Conservation (phyloP, 108 stramenopile genomes). For the Conticribra guillardii region DNA sequence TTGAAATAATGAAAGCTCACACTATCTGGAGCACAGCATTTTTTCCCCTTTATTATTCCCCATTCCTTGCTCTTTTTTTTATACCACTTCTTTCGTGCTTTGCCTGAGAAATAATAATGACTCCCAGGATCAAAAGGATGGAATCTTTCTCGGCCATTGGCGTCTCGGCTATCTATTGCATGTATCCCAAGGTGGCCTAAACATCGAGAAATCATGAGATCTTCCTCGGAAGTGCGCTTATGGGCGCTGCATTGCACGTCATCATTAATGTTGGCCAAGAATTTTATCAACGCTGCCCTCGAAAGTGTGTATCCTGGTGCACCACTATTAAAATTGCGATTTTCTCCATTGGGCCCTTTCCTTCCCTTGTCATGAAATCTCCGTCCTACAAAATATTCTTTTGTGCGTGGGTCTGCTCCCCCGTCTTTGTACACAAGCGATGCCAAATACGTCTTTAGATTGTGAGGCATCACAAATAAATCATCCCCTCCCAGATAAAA, state of each 20-base stretch:
- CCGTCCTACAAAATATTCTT: slow-evolving; percentile 77
- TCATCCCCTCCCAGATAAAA: slow-evolving; percentile 95
- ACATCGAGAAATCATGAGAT: slow-evolving; percentile 65
- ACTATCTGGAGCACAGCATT: slow-evolving; percentile 88
- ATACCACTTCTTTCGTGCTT: slow-evolving; percentile 63
- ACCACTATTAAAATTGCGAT: slow-evolving; percentile 78
- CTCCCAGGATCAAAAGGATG: slow-evolving; percentile 82
- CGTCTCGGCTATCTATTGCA: slow-evolving; percentile 69
- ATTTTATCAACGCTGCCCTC: too few relatives aligned
- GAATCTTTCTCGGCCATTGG: slow-evolving; percentile 70
- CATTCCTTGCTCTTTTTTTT: slow-evolving; percentile 72
- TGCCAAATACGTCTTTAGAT: slow-evolving; percentile 75
- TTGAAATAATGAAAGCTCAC: slow-evolving; percentile 92
- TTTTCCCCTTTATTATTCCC: slow-evolving; percentile 61
- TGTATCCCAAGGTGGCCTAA: slow-evolving; percentile 44
- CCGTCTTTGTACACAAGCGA: slow-evolving; percentile 40
- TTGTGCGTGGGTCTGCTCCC: slow-evolving; percentile 32
- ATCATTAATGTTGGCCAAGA: too few relatives aligned
- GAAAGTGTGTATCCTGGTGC: slow-evolving; percentile 72
- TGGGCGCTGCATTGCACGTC: slow-evolving; percentile 60
- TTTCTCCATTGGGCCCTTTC: neutral
- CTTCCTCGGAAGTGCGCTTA: slow-evolving; percentile 58
- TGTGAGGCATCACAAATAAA: slow-evolving; percentile 88
- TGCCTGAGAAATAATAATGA: too few relatives aligned
- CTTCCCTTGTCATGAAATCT: slow-evolving; percentile 53